phyloP scores from a whole-genome alignment of 2,329 filamentous ascomycete genomes.

The Trichoderma citrinoviride region DNA sequence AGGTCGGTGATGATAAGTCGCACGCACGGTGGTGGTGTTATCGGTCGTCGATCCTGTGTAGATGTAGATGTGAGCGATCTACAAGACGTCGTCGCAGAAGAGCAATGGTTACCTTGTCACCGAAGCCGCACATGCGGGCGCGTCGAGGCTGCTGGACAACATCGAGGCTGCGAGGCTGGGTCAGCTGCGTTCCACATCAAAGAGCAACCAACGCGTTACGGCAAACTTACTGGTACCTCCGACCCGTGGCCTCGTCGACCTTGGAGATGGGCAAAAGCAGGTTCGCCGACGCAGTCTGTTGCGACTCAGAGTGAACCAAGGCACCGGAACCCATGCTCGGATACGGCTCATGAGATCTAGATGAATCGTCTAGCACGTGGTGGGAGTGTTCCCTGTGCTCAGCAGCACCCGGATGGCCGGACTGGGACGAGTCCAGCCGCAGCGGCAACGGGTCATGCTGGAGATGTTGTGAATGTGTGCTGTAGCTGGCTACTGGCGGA shows the following conservation, averaged over 20 bases:
- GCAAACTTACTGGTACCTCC: conserved; percentile 37
- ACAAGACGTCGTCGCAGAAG: neutral
- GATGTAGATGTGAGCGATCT: conserved; percentile 2
- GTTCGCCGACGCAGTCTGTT: conserved; percentile 19
- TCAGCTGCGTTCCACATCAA: conserved; percentile 23
- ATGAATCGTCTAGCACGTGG: conserved; percentile 4
- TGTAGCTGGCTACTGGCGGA: neutral
- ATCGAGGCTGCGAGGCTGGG: conserved; percentile 52
- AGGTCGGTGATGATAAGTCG: conserved; percentile 75
- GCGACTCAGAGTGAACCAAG: conserved; percentile 3
- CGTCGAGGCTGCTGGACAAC: conserved; percentile 89
- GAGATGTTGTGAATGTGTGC: neutral
- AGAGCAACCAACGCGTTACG: neutral
- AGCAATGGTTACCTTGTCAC: conserved; percentile 73
- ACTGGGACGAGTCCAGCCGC: conserved; percentile 2
- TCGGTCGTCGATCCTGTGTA: conserved; percentile 80
- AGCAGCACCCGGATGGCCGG: conserved; percentile 6
- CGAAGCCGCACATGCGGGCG: conserved; percentile 98
- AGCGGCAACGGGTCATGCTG: conserved; percentile 19
- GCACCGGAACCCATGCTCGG: neutral
- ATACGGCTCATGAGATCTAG: neutral
- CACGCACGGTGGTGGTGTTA: conserved; percentile 92
- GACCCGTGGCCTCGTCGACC: conserved; percentile 36
- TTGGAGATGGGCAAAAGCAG: conserved; percentile 34
- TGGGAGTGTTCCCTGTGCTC: conserved; percentile 14